Evolutionary conservation across 208 protist species (phyloP), one percentile per base, ranked within the genome.

Genomic region (Blechomonas ayalai): DNA sequence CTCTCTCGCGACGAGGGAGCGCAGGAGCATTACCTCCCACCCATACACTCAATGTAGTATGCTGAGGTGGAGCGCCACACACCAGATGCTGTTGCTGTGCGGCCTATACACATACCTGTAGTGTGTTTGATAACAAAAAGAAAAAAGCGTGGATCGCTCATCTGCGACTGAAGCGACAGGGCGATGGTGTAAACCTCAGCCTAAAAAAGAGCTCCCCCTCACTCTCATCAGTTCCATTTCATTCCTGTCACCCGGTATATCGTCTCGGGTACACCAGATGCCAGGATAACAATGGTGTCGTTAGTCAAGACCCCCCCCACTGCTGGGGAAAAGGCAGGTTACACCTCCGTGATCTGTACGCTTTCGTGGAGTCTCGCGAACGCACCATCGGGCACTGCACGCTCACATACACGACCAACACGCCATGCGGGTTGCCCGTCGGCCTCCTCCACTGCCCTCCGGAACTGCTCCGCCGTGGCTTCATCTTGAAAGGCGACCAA

Each of bases 341-440:
- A 75, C 19, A 92, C 79, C 45, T 89, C 79, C 12, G 86, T 50
- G 50, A 89, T 82, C 12, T 68, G 51, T 42, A 76, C 82, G 24
- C 56, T 67, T 18, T 81, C 53, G 31, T 52, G 36, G 18, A 92
- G 54, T 8, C 56, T 39, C 10, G 72, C 77, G 44, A 66, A 68
- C 37, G 74, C 63, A 10, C 47, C 49, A 5, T 62, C 57, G n/a
- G 46, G 27, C 1, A 32, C 36, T 24, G 42, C 54, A 6, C 55
- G 49, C 25, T 45, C 29, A 22, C 67, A 39, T 4, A 92, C 83
- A 19, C 52, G 47, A 8, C 95, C 95, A 13, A 97, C 75, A 28
- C 96, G 68, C 88, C 90, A 97, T 28, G 82, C 83, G 3, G 67
- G 65, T 28, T 74, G 68, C 27, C 62, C 65, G 41, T 97, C 95